These are phyloP conservation scores for Hibiscus trionum DNA, from an alignment of 345 rosid species.

Conservation along the genomic window DNA sequence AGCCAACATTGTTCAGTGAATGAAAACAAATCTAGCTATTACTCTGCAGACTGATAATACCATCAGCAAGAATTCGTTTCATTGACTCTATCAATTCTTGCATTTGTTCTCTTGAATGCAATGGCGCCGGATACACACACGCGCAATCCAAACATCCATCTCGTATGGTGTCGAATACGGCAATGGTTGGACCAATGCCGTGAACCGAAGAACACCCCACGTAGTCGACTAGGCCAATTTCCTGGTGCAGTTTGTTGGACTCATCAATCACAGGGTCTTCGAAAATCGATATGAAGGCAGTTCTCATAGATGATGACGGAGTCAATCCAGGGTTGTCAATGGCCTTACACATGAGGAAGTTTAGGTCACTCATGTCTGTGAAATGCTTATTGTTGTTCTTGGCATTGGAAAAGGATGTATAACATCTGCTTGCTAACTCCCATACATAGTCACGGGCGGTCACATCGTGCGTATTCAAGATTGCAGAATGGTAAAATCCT, in stretches of 20 bases:
- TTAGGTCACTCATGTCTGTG: slow-evolving; percentile 69
- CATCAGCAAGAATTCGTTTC: slow-evolving; percentile 33
- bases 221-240: slow-evolving; percentile 48
- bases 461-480: slow-evolving; percentile 58
- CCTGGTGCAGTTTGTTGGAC: slow-evolving; percentile 1
- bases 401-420: slow-evolving; percentile 35
- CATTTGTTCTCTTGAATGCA: slow-evolving; percentile 82
- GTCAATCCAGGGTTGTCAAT: slow-evolving; percentile 71
- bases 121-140: slow-evolving; percentile 63
- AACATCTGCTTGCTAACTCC: slow-evolving; percentile 56
- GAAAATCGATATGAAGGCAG: slow-evolving; percentile 58
- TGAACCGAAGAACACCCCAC: slow-evolving; percentile 62
- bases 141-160: slow-evolving; percentile 58
- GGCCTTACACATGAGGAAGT: slow-evolving; percentile 74
- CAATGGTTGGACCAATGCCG: slow-evolving; percentile 66
- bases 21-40: slow-evolving; percentile 4
- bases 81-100: slow-evolving; percentile 35
- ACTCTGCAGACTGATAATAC: not conserved
- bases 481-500: slow-evolving; percentile 81
- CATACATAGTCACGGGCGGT: slow-evolving; percentile 43
- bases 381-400: slow-evolving; percentile 65
- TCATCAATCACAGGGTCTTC: slow-evolving; percentile 53
- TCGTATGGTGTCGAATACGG: slow-evolving; percentile 53
- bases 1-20: not conserved
- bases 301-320: slow-evolving; percentile 53